Conservation (phyloP, 225 moss, liverwort and hornwort genomes). For the Sphagnum contortum region DNA sequence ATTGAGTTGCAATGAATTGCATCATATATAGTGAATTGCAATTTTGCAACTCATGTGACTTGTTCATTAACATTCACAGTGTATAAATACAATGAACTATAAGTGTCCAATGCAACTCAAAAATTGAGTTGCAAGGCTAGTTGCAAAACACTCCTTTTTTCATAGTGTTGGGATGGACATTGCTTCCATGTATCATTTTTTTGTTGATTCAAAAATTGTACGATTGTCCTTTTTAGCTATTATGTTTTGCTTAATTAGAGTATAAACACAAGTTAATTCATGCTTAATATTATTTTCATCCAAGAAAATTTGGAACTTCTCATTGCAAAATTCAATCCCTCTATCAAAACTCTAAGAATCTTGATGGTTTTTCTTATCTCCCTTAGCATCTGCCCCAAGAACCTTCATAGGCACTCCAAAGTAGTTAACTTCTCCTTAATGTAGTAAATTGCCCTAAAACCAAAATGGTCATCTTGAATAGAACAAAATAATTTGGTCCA, state of each 20-base stretch:
- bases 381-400: too few species aligned
- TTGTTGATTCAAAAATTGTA: neutral
- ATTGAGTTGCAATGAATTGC: too few species aligned
- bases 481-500: neutral
- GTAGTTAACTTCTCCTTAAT: neutral
- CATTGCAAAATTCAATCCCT: neutral
- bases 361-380: conserved; percentile 1
- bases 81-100: too few species aligned
- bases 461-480: conserved; percentile 2
- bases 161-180: too few species aligned
- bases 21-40: too few species aligned
- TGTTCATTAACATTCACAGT: too few species aligned
- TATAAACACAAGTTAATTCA: neutral
- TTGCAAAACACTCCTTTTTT: too few species aligned
- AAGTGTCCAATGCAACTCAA: too few species aligned
- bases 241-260: too few species aligned
- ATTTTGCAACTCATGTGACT: too few species aligned
- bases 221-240: neutral
- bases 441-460: neutral
- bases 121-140: too few species aligned
- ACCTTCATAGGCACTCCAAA: neutral
- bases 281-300: neutral
- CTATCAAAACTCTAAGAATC: neutral
- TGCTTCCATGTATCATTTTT: neutral
- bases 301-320: neutral